Evolutionary conservation across 2,329 filamentous ascomycete species (phyloP).

Genomic region (Fusarium newnesense): DNA sequence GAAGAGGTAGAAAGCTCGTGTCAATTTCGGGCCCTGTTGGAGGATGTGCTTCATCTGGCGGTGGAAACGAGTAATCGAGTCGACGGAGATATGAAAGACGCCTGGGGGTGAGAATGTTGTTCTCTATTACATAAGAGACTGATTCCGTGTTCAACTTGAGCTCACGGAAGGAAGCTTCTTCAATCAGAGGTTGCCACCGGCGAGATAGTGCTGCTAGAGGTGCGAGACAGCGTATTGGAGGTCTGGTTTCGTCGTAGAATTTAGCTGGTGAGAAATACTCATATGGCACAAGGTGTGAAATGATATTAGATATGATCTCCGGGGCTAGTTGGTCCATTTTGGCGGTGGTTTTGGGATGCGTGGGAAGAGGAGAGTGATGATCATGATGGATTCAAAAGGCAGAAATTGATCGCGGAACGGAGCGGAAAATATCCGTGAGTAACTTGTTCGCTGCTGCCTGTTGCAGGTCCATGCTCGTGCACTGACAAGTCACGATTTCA

Average conservation of each 20-base stretch:
- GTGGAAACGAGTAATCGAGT: not conserved
- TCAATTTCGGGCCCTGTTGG: not conserved
- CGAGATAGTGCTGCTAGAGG: not conserved
- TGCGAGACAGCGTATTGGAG: not conserved
- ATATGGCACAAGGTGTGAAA: not conserved
- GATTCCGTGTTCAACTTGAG: not conserved
- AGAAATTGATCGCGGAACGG: not conserved
- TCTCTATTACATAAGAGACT: not conserved
- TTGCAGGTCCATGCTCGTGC: not conserved
- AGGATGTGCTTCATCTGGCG: not conserved
- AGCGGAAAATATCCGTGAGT: not conserved
- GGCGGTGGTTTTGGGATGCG: no score
- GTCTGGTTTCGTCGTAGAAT: not conserved
- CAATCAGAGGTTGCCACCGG: conserved; percentile 1
- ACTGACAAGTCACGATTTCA: not conserved
- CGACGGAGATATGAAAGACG: conserved; percentile 6
- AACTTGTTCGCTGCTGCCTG: not conserved
- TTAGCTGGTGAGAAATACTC: not conserved
- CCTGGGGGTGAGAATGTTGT: not conserved
- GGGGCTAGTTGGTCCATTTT: not conserved
- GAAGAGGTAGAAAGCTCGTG: not conserved
- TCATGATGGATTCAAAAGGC: not conserved
- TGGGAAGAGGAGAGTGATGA: not conserved
- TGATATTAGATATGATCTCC: conserved; percentile 5
- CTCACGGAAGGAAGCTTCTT: not conserved